Percentiles rank a stretch among this genome's conserved stretches.
Evolutionary conservation across 2,329 filamentous ascomycete genomes (phyloP).

Genomic region (Tolypocladium paradoxum): DNA sequence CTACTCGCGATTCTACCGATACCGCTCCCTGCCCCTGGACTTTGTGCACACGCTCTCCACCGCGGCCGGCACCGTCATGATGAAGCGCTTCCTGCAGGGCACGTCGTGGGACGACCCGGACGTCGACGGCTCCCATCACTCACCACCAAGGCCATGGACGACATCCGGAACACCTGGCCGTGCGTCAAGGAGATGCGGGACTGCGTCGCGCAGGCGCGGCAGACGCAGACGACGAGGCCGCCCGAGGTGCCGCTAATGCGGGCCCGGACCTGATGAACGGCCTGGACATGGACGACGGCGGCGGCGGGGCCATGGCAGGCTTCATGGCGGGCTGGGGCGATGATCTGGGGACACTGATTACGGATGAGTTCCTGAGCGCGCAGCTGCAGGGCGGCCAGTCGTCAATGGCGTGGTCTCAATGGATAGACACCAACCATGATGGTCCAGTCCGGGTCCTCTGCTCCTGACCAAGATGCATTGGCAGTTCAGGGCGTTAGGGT

Average conservation of each 20-base stretch:
- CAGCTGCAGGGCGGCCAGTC: constrained; percentile 17
- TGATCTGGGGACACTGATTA: constrained; percentile 22
- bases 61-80: constrained; percentile 33
- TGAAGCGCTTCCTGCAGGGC: constrained; percentile 31
- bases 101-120: constrained; percentile 29
- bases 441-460: too few species aligned
- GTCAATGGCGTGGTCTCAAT: too few species aligned
- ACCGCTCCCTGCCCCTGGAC: constrained; percentile 31
- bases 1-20: constrained; percentile 32
- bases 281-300: constrained; percentile 13
- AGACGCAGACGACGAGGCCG: constrained; percentile 17
- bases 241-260: constrained; percentile 20
- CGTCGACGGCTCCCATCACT: constrained; percentile 35
- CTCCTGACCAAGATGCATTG: too few species aligned
- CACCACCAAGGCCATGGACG: constrained; percentile 36
- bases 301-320: constrained; percentile 8
- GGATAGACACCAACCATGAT: too few species aligned
- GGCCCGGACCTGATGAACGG: constrained; percentile 21
- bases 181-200: constrained; percentile 32
- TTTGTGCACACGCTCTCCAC: constrained; percentile 39
- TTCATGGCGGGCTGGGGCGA: constrained; percentile 18
- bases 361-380: constrained; percentile 22
- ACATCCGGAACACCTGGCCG: constrained; percentile 39
- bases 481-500: too few species aligned
- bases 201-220: constrained; percentile 18